phyloP scores from a whole-genome alignment of 2,329 filamentous ascomycete genomes.

The Pestalotiopsis sp. region DNA sequence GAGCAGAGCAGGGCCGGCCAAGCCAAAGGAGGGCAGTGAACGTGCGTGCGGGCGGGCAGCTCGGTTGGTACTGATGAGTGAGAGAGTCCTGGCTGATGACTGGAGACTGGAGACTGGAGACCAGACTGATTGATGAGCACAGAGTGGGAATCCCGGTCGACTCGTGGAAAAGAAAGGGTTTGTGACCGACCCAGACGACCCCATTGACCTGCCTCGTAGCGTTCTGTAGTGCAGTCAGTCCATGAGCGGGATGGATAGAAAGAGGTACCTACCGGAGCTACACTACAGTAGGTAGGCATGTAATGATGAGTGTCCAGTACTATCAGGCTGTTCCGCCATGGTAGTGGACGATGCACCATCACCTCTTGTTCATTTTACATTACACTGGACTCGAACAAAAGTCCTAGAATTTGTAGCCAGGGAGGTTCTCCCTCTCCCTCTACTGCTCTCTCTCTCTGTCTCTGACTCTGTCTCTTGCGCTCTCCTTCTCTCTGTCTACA shows the following conservation, averaged over 20 bases:
- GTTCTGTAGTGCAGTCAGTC: too few relatives aligned
- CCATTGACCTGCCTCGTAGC: neutral
- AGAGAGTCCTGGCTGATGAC: neutral
- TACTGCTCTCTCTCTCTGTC: neutral
- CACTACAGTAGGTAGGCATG: too few relatives aligned
- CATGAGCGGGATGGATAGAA: too few relatives aligned
- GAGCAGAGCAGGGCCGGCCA: neutral
- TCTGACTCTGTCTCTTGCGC: neutral
- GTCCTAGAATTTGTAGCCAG: neutral
- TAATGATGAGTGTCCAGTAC: too few relatives aligned
- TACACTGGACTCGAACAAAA: neutral
- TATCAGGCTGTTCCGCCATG: neutral
- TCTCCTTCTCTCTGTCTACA: neutral
- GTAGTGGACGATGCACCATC: neutral
- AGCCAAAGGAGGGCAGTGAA: slow-evolving; percentile 15
- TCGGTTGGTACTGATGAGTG: neutral
- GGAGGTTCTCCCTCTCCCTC: neutral
- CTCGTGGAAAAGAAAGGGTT: neutral
- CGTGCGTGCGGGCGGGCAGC: neutral
- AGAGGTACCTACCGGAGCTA: too few relatives aligned
- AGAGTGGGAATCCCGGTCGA: neutral
- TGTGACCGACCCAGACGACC: neutral
- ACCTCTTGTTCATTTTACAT: neutral
- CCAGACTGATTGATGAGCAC: neutral
- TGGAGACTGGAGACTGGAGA: neutral